Evolutionary conservation across 2,329 filamentous ascomycete species (phyloP), one percentile per base, ranked within the genome.

Genomic region (Chaetomiaceae sp.): DNA sequence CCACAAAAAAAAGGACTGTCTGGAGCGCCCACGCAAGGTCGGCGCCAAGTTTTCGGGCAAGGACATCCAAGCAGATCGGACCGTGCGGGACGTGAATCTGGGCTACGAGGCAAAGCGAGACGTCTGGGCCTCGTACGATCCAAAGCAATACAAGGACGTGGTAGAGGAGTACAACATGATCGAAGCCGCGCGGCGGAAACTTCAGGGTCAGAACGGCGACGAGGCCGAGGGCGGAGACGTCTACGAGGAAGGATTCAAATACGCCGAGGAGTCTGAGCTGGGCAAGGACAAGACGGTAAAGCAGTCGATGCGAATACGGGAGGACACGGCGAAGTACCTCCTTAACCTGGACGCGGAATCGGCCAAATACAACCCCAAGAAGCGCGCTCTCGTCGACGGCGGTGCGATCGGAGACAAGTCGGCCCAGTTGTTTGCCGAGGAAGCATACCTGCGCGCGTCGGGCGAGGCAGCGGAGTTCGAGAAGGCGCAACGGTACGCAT

Each of bases 41-140:
- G 91, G 93, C 52, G 93, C 93, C 10, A 89, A 84, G 63, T 96
- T 86, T 81, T 95, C 90, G 0, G 93, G 93, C 18, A 84, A 81
- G 60, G 85, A 97, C 62, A 98, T 98, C 45, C 84, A 95, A 62
- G 88, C 91, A 24, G 94, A 98, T 63, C 89, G 96, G 61, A 70
- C 85, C 9, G 72, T 95, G 11, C 85, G 95, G 62, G 83, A 95
- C 45, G 83, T 97, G 14, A 81, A 86, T 37, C 70, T 97, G 38
- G 88, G 90, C 3, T 98, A 91, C 88, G 94, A 98, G 65, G 93
- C 93, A 18, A 98, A 98, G 72, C 78, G 93, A 57, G 93, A 98
- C 70, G 81, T 91, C 35, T 98, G 93, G 91, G 96, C 96, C 62
- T 91, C 91, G n/a, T 98, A 95, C 66, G 90, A 97, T 64, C 73